Evolutionary conservation across 1,284 basidiomycete species (phyloP).

Genomic region (Singerocomus rubriflavus): DNA sequence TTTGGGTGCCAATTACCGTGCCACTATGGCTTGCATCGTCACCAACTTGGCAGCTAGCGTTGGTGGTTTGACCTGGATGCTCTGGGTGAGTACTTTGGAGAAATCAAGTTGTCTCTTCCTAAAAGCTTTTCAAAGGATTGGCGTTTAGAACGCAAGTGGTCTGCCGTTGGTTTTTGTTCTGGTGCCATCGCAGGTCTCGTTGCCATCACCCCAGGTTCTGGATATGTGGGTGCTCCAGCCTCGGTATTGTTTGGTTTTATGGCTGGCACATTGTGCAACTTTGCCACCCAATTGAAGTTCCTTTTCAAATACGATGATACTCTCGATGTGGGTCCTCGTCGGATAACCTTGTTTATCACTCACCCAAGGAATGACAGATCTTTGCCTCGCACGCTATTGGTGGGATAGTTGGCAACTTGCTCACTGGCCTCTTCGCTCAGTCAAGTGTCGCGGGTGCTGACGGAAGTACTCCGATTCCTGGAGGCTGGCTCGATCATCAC

Average conservation of each 20-base stretch:
- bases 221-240: slow-evolving; percentile 84
- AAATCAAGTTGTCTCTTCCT: background rate
- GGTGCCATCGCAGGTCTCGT: slow-evolving; percentile 91
- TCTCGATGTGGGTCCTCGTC: slow-evolving; percentile 58
- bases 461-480: slow-evolving; percentile 67
- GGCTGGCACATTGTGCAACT: slow-evolving; percentile 86
- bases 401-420: slow-evolving; percentile 83
- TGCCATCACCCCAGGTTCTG: slow-evolving; percentile 89
- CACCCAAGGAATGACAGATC: slow-evolving; percentile 44
- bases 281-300: slow-evolving; percentile 92
- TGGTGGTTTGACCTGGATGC: slow-evolving; percentile 94
- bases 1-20: slow-evolving; percentile 83
- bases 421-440: slow-evolving; percentile 90
- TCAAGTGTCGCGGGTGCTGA: slow-evolving; percentile 82
- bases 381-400: slow-evolving; percentile 91
- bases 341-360: background rate
- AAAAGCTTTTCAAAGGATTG: slow-evolving; percentile 58
- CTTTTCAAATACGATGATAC: slow-evolving; percentile 71
- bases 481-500: slow-evolving; percentile 91
- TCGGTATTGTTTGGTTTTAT: slow-evolving; percentile 84
- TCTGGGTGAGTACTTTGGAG: slow-evolving; percentile 49
- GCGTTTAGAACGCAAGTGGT: slow-evolving; percentile 91
- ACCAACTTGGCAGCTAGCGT: slow-evolving; percentile 88
- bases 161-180: slow-evolving; percentile 93
- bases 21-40: slow-evolving; percentile 86